phyloP scores from a whole-genome alignment of 2,329 filamentous ascomycete species.

The Colletotrichum zoysiae region DNA sequence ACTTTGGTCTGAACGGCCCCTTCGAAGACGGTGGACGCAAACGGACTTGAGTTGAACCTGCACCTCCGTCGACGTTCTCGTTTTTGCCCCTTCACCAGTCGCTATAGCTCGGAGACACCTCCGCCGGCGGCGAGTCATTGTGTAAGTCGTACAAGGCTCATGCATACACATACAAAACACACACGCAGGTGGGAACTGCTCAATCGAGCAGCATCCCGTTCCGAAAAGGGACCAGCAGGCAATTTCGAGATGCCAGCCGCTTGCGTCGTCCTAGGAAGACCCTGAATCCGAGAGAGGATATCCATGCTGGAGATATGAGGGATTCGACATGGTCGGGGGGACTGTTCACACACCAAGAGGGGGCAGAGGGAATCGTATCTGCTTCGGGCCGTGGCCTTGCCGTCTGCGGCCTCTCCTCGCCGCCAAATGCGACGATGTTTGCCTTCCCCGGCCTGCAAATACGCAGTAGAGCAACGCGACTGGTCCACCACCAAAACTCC shows the following conservation, averaged over 20 bases:
- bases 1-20: not conserved
- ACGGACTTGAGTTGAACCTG: not conserved
- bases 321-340: no score
- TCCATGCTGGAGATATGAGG: not conserved
- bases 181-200: not conserved
- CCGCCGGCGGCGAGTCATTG: conserved; percentile 10
- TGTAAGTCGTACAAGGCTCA: conserved; percentile 1
- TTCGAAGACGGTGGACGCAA: no score
- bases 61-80: not conserved
- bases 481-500: no score
- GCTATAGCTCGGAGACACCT: not conserved
- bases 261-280: no score
- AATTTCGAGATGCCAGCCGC: not conserved
- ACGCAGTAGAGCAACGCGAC: no score
- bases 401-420: not conserved
- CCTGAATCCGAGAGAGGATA: not conserved
- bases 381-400: not conserved
- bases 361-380: not conserved
- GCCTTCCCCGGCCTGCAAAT: not conserved
- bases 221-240: not conserved
- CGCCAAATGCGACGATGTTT: not conserved
- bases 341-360: not conserved
- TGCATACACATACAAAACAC: not conserved
- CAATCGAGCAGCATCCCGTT: not conserved
- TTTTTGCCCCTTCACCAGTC: not conserved